Percentiles rank a stretch among this genome's conserved stretches.
Conservation (phyloP, 129 eudicot genomes). For the Centella asiatica region DNA sequence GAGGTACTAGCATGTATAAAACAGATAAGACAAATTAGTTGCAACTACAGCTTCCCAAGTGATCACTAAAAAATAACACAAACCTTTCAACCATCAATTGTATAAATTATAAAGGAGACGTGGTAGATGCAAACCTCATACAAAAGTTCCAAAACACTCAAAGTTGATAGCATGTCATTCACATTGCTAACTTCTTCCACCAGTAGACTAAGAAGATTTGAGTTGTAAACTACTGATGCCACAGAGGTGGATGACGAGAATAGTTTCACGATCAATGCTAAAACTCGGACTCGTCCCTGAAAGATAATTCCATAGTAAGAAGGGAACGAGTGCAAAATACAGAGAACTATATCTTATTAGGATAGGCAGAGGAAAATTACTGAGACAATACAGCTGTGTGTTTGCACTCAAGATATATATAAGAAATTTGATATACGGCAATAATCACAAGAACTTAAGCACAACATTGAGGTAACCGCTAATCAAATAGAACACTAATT, state of each 20-base stretch:
- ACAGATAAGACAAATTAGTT: background rate
- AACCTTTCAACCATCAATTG: no score
- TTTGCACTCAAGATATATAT: no score
- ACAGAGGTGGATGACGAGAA: constrained; percentile 73
- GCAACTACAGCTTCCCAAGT: background rate
- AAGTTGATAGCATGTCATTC: constrained; percentile 60
- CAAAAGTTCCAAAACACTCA: constrained; percentile 73
- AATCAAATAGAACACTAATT: background rate
- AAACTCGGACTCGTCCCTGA: constrained; percentile 83
- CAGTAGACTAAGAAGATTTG: constrained; percentile 58
- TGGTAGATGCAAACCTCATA: constrained; percentile 48
- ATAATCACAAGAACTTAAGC: no score
- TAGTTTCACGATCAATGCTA: constrained; percentile 80
- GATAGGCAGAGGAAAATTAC: background rate
- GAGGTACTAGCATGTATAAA: background rate
- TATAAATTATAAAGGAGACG: background rate
- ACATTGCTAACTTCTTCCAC: constrained; percentile 61
- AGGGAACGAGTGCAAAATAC: background rate
- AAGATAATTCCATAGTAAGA: constrained; percentile 6
- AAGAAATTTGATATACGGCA: no score
- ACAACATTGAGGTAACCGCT: background rate
- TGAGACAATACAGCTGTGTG: background rate
- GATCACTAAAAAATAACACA: background rate
- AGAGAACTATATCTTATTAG: background rate
- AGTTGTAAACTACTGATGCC: constrained; percentile 67